phyloP scores from a whole-genome alignment of 208 protist species.

The Crithidia bombi region DNA sequence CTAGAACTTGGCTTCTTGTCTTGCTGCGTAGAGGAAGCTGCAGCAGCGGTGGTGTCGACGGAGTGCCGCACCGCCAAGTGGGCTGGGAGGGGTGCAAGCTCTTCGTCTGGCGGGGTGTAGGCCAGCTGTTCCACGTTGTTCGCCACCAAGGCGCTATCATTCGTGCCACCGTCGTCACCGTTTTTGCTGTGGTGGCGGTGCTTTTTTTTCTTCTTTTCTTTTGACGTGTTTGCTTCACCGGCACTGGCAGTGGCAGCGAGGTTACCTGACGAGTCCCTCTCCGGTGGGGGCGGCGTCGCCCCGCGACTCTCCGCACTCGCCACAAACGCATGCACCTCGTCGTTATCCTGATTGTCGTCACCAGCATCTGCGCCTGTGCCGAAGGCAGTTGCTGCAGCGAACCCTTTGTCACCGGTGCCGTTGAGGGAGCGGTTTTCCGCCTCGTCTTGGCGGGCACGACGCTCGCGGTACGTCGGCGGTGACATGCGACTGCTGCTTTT shows the following conservation, averaged over 20 bases:
- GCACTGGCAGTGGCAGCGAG: constrained; percentile 3
- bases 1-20: background rate
- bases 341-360: constrained; percentile 1
- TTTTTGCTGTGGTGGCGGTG: constrained; percentile 6
- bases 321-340: constrained; percentile 14
- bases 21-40: background rate
- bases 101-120: constrained; percentile 13
- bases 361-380: background rate
- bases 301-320: background rate
- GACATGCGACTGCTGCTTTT: background rate
- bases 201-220: constrained; percentile 17
- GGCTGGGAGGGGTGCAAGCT: background rate
- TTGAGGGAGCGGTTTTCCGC: constrained; percentile 26
- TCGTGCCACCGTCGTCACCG: background rate
- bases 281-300: background rate
- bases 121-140: constrained; percentile 15
- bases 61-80: constrained; percentile 17
- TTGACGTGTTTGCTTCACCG: background rate
- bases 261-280: background rate
- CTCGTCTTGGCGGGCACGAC: constrained; percentile 12
- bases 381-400: background rate
- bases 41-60: background rate
- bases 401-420: constrained; percentile 1
- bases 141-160: constrained; percentile 21
- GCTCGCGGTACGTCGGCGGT: constrained; percentile 18